Percentiles rank a stretch among this genome's conserved stretches.
Conservation (phyloP, 257 asterid genomes). For the Solanum chiquidenum region DNA sequence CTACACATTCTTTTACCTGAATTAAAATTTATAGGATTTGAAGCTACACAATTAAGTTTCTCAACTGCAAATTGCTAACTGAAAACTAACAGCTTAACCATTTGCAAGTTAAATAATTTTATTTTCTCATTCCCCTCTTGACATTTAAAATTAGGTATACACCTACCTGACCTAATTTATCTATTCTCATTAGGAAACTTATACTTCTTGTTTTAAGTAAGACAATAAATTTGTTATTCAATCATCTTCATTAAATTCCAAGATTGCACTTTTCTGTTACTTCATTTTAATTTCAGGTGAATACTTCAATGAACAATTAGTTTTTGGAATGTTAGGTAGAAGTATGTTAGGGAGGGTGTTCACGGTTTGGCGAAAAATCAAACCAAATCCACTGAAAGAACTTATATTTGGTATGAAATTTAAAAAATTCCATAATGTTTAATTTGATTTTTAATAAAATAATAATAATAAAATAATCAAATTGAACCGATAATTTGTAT, state of each 20-base stretch:
- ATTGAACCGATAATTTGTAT: too few relatives aligned
- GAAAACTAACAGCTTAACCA: slow-evolving; percentile 54
- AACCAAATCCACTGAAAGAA: neutral
- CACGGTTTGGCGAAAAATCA: neutral
- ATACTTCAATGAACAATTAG: neutral
- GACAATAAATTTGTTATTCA: neutral
- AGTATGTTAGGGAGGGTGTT: neutral
- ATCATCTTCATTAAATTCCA: neutral
- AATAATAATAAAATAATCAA: too few relatives aligned
- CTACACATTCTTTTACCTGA: neutral
- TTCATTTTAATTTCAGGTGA: neutral
- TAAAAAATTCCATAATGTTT: neutral
- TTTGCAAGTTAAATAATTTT: slow-evolving; percentile 13
- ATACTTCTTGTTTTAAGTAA: neutral
- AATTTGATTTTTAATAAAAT: neutral
- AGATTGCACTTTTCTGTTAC: neutral
- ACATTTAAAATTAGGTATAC: slow-evolving; percentile 11
- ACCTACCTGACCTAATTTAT: slow-evolving; percentile 34
- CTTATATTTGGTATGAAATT: neutral
- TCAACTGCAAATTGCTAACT: slow-evolving; percentile 47
- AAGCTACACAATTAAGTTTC: slow-evolving; percentile 29
- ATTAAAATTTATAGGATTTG: slow-evolving; percentile 8
- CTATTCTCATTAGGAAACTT: neutral
- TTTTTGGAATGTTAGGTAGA: neutral
- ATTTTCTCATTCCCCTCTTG: neutral